Evolutionary conservation across 164 flowering plant species (phyloP), one percentile per base, ranked within the genome.

Genomic region (Aristolochia fimbriata): DNA sequence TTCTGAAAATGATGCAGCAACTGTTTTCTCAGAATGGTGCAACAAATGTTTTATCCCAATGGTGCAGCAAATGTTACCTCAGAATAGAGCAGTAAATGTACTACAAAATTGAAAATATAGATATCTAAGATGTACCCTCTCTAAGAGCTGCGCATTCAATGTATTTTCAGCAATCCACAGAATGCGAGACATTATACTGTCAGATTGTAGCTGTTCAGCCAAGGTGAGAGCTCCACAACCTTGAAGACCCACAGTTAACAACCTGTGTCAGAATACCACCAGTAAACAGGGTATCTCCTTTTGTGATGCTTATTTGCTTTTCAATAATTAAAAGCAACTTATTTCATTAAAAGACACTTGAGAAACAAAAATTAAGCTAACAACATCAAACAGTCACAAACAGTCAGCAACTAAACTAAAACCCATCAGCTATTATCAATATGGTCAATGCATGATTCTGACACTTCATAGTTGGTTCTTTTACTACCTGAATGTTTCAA

Each of bases 81-180:
- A 31, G 37, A 31, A 31, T 31, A 7, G 37, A 1, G 43, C 9
- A 37, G 11, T 10, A 7, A 37, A 37, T 37, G 43, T 8, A 49
- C 37, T 12, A 55, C 6, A 21, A 23, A 7, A 37, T 37, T 7
- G 4, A 37, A 37, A 7, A 37, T 3, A 37, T 10, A 37, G 43
- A 37, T 6, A 3, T 37, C 43, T 10, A 37, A 37, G 12, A 31
- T 7, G 22, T 71, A 89, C 98, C 94, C 79, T 90, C 63, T 89
- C 94, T 30, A 87, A 63, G 50, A 93, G 94, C 62, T 73, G 83
- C 15, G 75, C 62, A 68, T 86, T 87, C 53, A 93, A 77, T 58
- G 96, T 77, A 69, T 93, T 93, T 63, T 84, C 97, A 14, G 79
- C 76, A 69, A 93, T 69, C 96, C 97, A 93, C 30, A 88, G 57